These are phyloP conservation scores for Pleurotus sapidus DNA, from an alignment of 768 basidiomycete species.

Conservation along the genomic window DNA sequence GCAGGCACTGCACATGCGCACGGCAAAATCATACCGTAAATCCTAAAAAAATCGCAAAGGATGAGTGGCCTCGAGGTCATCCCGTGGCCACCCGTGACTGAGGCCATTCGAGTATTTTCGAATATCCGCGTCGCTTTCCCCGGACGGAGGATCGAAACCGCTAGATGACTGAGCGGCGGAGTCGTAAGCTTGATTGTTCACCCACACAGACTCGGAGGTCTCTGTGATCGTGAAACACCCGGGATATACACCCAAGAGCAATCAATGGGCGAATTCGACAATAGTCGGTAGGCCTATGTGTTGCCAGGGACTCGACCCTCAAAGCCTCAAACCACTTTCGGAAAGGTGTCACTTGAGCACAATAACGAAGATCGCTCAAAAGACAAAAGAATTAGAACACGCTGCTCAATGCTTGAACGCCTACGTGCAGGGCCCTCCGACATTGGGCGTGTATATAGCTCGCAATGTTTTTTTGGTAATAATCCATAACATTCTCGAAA, in stretches of 20 bases:
- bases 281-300: too few relatives aligned
- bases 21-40: neutral
- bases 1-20: neutral
- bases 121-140: too few relatives aligned
- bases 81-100: neutral
- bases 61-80: too few relatives aligned
- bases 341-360: neutral
- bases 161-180: too few relatives aligned
- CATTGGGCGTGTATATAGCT: neutral
- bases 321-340: neutral
- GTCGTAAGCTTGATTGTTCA: too few relatives aligned
- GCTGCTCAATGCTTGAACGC: neutral
- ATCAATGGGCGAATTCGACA: too few relatives aligned
- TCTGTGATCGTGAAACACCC: too few relatives aligned
- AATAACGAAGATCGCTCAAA: neutral
- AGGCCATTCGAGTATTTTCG: neutral
- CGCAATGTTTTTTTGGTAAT: neutral
- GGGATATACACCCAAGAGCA: too few relatives aligned
- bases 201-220: too few relatives aligned
- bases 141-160: too few relatives aligned
- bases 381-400: neutral
- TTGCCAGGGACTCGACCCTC: neutral
- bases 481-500: neutral
- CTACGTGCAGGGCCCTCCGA: neutral
- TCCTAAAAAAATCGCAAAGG: neutral